Base-by-base conservation (phyloP, 495 filamentous ascomycete genomes). In the Aspergillus conjunctus region DNA sequence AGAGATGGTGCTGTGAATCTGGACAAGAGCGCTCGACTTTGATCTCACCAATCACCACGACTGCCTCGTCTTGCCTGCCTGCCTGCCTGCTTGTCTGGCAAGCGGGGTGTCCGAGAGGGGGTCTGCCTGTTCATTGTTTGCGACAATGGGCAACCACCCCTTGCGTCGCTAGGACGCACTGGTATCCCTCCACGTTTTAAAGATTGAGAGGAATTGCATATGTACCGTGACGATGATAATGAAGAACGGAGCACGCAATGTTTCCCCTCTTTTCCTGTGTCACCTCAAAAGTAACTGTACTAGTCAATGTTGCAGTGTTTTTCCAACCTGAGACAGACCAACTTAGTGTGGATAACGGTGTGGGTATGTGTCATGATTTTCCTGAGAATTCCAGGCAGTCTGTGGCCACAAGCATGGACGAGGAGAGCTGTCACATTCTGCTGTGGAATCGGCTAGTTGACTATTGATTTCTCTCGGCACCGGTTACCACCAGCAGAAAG, bases 361-460 rank as follows among this genome's bases (percentile, higher is more conserved):
- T 45, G 51, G 44, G 43, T 45, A 52, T 55, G 32, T 59, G 56
- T 56, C 51, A 63, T 34, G 56, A 63, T 60, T 60, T 31, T 32
- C 54, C 45, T 57, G 26, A 26, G 26, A 5, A 26, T 26, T 26
- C 26, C 26, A 26, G 26, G 26, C 26, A 26, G 26, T 26, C 26
- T 5, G 26, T 26, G 44, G 21, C 30, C 4, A 37, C 30, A 54
- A 30, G 50, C 30, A 21, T 34, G 17, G 56, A 7, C 46, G 11
- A 56, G 26, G 4, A 56, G 61, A 63, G 62, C 62, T 64, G 57
- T 64, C 57, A 64, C 53, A 51, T 51, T 51, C 49, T 32, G 49
- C 17, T 51, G 49, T 51, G 30, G 44, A 60, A 26, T 58, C 30
- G 21, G 46, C 51, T 51, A 41, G 22, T 49, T 22, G 54, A 59